Base-by-base conservation (phyloP, 495 filamentous ascomycete genomes). In the Neurospora sp. region DNA sequence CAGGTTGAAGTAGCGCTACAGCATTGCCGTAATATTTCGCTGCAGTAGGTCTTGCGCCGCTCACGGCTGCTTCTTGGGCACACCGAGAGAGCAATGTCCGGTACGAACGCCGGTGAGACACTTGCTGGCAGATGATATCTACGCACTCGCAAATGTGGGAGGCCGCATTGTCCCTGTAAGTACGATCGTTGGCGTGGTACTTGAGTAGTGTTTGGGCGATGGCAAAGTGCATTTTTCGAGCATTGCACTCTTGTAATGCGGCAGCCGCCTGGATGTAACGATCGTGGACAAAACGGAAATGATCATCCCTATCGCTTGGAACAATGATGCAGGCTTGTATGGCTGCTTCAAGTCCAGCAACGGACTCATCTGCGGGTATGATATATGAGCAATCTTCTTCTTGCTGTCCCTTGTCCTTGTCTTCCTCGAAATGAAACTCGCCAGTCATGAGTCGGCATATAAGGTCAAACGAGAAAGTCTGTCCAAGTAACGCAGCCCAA, bases 401-500 rank as follows among this genome's bases (percentile, higher is more conserved):
- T 72, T 77, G 71, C 72, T 75, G 73, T 23, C 62, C 37, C 16
- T 75, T 72, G 27, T 77, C 76, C 37, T 71, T 73, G 16, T 86
- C 86, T 20, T 87, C 85, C 39, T 78, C 62, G 70, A 87, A 87
- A 71, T 89, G 83, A 72, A 90, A 91, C 75, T 91, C 89, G 69
- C 89, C 90, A 31, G 85, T 88, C 78, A 97, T 85, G 38, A 97
- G 84, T 78, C 86, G 90, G 79, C 92, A 92, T n/a, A 97, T 86
- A 11, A 97, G 79, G 4, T 86, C 88, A 76, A 96, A 97, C 0
- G 92, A 92, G 76, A 97, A 95, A 0, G 88, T 87, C 54, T 87
- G 91, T 6, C 94, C 93, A 31, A 97, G 77, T 8, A 97, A 82
- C 16, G 93, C 89, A 12, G 90, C 92, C 94, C 94, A 97, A n/a